phyloP scores from a whole-genome alignment of 163 green algal species.

The Chlamydomonas reinhardtii region DNA sequence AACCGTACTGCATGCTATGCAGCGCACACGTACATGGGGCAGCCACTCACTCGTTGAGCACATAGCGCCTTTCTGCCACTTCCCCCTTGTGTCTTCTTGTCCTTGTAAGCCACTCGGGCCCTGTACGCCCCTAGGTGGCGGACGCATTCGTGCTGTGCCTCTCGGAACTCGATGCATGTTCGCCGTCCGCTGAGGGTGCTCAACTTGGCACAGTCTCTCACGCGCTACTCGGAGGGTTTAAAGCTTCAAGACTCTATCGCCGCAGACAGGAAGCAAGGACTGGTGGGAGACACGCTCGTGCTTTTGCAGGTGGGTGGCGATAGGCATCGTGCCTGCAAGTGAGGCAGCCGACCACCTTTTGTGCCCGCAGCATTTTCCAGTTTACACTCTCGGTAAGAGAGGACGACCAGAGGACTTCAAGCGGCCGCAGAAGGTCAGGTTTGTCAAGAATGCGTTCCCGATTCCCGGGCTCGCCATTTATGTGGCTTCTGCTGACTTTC shows the following conservation, averaged over 20 bases:
- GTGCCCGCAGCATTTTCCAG: constrained; percentile 75
- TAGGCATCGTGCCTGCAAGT: constrained; percentile 54
- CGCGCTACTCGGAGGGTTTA: constrained; percentile 11
- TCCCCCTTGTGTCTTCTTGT: too few species aligned
- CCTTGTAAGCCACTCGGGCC: too few species aligned
- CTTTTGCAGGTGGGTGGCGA: not conserved
- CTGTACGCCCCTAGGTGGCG: too few species aligned
- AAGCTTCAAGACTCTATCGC: constrained; percentile 5
- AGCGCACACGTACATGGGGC: too few species aligned
- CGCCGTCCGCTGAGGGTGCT: constrained; percentile 6
- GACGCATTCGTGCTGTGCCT: too few species aligned
- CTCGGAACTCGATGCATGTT: not conserved
- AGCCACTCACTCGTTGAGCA: too few species aligned
- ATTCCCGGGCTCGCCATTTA: not conserved
- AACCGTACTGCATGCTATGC: too few species aligned
- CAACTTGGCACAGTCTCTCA: constrained; percentile 9
- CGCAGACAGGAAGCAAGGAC: not conserved
- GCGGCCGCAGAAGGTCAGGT: constrained; percentile 51
- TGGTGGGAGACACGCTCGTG: constrained; percentile 24
- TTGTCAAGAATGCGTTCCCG: too few species aligned
- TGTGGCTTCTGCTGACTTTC: not conserved
- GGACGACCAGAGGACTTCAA: constrained; percentile 74
- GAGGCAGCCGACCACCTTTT: not conserved
- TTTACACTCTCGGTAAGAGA: constrained; percentile 91
- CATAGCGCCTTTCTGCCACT: too few species aligned